Evolutionary conservation across 768 basidiomycete genomes (phyloP), one percentile per base, ranked within the genome.

Genomic region (Kwoniella pini): DNA sequence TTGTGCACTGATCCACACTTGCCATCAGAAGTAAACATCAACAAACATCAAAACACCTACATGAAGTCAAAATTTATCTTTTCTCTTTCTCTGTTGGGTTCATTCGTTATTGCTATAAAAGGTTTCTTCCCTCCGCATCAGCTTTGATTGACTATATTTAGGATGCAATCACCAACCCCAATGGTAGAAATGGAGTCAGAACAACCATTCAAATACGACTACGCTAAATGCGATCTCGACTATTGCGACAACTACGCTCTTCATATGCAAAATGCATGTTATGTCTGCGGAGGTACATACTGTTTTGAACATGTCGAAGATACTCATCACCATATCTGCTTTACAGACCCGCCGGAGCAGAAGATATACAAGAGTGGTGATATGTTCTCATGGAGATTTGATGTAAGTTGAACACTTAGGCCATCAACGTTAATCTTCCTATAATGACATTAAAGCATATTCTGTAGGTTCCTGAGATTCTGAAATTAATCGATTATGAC

Each of bases 221-320:
- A 24, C 44, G 44, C 44, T 12, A 21, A 46, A 46, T 46, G 44
- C 44, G 44, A n/a, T 12, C n/a, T 46, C 22, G 21, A 21, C 22
- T n/a, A 26, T 9, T 46, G 44, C 24, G 19, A 46, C 13, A 22
- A n/a, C 26, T 46, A 46, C 24, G 44, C 44, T 26, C 44, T 46
- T 22, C 26, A 24, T 17, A 26, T 9, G 6, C 4, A 24, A 24
- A 10, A 1, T 24, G 3, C 21, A 10, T 46, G 44, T 46, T 13
- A 12, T 12, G 13, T 26, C 22, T 46, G 44, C 24, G 44, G 44
- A 24, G 44, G 26, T 4, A 24, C 11, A 10, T 46, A 46, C 17
- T 46, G 44, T 24, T 46, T 24, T 26, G 44, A 46, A 21, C 44
- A 46, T 17, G 44, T 46, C 15, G 44, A 46, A 27, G 26, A 46